Evolutionary conservation across 306 rosid genomes (phyloP), one percentile per base, ranked within the genome.

Genomic region (Vigna hirtella): DNA sequence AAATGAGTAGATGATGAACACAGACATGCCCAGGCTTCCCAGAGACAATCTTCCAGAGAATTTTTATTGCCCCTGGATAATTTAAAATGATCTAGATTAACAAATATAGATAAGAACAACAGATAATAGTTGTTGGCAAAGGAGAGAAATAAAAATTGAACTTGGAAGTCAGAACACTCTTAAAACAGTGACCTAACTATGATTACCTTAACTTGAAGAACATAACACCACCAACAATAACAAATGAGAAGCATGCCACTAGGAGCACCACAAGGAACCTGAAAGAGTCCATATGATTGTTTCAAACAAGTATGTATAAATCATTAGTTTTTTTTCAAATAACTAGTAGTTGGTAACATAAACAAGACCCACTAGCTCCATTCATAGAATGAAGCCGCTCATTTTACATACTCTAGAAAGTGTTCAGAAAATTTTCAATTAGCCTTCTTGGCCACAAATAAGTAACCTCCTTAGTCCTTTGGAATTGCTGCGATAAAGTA

Each of bases 11-110:
- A 88, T 16, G 99, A 90, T 22, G 96, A 86, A 79, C 89, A 84
- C 11, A 95, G 93, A 66, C 99, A 95, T 76, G 98, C 99, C 99
- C 99, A 95, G 24, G 99, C 99, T 84, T 95, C 99, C 99, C 99
- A 95, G 59, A 90, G 77, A 89, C 99, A 95, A 79, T 95, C 98
- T 85, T 93, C 99, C 73, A 95, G 84, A 83, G 99, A 74, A 14
- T 84, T 91, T 9, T 82, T 66, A 58, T 20, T 74, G 61, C 83
- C 90, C 89, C 94, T 90, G 86, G 77, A 72, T 57, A 53, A 62
- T 78, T 47, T 62, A 75, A 43, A 49, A 83, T 52, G 22, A 40
- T 65, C 78, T 66, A 81, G 53, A 77, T 89, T 65, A 77, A 63
- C 66, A 84, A 73, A 76, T 80, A 80, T 75, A 56, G 48, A 77